Evolutionary conservation across 1,139 yeast species (phyloP), one percentile per base, ranked within the genome.

Genomic region (Meyerozyma athensensis): DNA sequence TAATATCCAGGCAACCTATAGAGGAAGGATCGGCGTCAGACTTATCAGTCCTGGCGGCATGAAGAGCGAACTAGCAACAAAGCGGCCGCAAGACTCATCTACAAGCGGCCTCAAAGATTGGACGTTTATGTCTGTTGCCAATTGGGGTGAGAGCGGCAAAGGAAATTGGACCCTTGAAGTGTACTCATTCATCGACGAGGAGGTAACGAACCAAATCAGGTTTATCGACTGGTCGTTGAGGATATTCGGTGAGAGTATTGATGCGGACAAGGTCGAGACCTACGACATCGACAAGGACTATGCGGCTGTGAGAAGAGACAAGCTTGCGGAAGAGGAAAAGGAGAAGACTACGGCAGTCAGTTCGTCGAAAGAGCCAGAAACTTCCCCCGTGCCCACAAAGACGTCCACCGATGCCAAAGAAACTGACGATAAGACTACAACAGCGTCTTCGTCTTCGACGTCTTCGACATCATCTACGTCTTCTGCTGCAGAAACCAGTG

Each of bases 101-200:
- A 49, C 52, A 2, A 65, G 57, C 2, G 96, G 97, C 0, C 84
- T 86, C 48, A 52, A 55, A 7, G 71, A 83, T 46, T 94, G 99
- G 99, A 85, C 89, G 1, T 92, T 92, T 54, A 87, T 90, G 89
- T 77, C 94, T n/a, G 97, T 94, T 17, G 97, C 96, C 2, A 97
- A 92, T 58, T 92, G 98, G 97, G 97, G 96, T 24, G 97, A 89
- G 56, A 44, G 59, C 1, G 94, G 94, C 2, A 60, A 61, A 22
- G 99, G 99, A 8, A 79, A 77, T 12, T 94, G 98, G 98, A 77
- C 63, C 24, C 54, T 92, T 19, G 77, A 73, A 47, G 90, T 90
- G 1, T 63, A 64, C 41, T 48, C 52, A 7, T 48, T 47, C 12
- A 53, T 56, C 7, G 53, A 52, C 19, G 50, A 49, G 9, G 42